These are phyloP conservation scores for Podospora pseudoanserina DNA, from an alignment of 495 filamentous ascomycete species.

Conservation along the genomic window DNA sequence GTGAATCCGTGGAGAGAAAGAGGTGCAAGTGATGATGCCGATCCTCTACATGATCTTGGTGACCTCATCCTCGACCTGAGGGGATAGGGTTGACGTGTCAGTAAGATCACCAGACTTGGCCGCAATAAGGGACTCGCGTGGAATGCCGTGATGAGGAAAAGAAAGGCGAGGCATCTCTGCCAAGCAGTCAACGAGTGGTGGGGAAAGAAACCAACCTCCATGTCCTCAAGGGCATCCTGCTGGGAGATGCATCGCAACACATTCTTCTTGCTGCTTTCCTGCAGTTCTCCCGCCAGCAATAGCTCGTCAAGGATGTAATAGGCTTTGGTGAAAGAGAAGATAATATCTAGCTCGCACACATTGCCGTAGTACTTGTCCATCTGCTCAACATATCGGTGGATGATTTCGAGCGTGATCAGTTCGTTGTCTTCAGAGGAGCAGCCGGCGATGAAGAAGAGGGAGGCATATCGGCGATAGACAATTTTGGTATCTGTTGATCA, in stretches of 20 bases:
- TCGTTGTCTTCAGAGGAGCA: conserved; percentile 95
- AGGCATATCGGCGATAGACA: conserved; percentile 97
- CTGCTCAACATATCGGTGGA: conserved; percentile 98
- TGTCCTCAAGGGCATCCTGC: conserved; percentile 92
- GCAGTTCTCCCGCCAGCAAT: conserved; percentile 91
- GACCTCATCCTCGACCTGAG: conserved; percentile 92
- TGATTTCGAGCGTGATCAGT: conserved; percentile 94
- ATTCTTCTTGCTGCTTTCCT: conserved; percentile 99
- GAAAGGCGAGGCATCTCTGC: conserved; percentile 10
- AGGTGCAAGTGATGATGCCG: conserved; percentile 26
- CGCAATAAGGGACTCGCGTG: neutral
- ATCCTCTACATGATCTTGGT: conserved; percentile 84
- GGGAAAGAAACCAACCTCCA: conserved; percentile 74
- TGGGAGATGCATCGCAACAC: conserved; percentile 90
- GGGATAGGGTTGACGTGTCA: conserved; percentile 50
- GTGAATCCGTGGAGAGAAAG: conserved; percentile 10
- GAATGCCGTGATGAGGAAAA: neutral
- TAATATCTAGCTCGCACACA: conserved; percentile 97
- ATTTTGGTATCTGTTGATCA: conserved; percentile 80
- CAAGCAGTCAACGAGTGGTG: conserved; percentile 5
- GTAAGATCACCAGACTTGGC: conserved; percentile 31
- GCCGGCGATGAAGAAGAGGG: conserved; percentile 98
- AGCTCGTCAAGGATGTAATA: conserved; percentile 98
- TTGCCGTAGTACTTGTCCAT: conserved; percentile 99
- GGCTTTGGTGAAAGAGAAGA: conserved; percentile 91